A percentile compares a stretch with the other conserved stretches of the same genome.
phyloP scores from a whole-genome alignment of 768 basidiomycete species.

The Strobilomyces confusus region DNA sequence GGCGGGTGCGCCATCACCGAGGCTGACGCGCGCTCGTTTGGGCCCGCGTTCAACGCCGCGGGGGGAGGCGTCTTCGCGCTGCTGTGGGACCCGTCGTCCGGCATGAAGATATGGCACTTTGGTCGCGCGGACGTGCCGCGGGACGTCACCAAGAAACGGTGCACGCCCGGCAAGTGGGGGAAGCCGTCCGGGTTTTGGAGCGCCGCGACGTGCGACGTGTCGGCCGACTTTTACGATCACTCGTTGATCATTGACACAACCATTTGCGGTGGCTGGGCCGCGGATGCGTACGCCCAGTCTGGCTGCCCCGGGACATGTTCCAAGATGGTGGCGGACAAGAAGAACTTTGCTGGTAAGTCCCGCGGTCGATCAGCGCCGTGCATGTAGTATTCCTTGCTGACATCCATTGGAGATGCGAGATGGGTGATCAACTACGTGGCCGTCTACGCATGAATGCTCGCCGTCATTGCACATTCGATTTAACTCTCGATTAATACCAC shows the following conservation, averaged over 20 bases:
- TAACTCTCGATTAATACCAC: no score
- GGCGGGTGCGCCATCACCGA: conserved; percentile 49
- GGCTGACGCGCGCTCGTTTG: conserved; percentile 39
- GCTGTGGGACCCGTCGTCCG: conserved; percentile 41
- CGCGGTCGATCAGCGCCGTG: no score
- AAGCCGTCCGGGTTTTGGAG: conserved; percentile 50
- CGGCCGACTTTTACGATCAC: conserved; percentile 47
- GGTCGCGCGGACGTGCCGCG: conserved; percentile 43
- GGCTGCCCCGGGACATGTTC: conserved; percentile 43
- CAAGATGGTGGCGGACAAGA: conserved; percentile 47
- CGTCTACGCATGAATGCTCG: conserved; percentile 38
- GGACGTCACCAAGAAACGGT: conserved; percentile 42
- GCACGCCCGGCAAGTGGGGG: conserved; percentile 48
- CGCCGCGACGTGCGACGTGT: conserved; percentile 44
- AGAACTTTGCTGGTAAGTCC: conserved; percentile 46
- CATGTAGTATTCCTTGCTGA: not conserved
- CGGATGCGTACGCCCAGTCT: conserved; percentile 15
- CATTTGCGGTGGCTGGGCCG: conserved; percentile 32
- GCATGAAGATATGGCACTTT: conserved; percentile 57
- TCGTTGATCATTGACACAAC: conserved; percentile 39
- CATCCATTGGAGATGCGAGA: conserved; percentile 39
- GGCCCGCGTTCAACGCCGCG: conserved; percentile 25
- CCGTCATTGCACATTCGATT: not conserved
- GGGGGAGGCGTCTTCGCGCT: conserved; percentile 55
- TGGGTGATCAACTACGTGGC: conserved; percentile 56